Percentiles rank a stretch among this genome's conserved stretches.
Evolutionary conservation across 1,139 yeast species (phyloP).

Genomic region (Hansenula anomala): DNA sequence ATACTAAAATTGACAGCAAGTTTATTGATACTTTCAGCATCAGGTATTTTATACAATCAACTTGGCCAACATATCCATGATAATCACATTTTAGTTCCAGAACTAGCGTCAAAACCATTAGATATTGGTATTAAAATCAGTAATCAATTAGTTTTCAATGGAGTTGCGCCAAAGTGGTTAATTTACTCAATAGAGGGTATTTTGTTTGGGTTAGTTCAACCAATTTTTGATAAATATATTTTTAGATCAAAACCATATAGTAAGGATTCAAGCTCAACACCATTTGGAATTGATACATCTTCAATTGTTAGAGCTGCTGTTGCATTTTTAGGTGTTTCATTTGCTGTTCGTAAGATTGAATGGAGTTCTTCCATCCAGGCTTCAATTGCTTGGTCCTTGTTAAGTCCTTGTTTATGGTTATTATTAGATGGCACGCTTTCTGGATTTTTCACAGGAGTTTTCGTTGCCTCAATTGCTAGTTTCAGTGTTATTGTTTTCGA

Average conservation of each 20-base stretch:
- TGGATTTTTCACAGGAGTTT: constrained; percentile 5
- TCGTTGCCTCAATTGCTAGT: constrained; percentile 9
- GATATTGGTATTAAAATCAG: constrained; percentile 24
- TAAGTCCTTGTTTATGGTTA: constrained; percentile 79
- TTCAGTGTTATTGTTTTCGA: constrained; percentile 9
- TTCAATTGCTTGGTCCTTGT: constrained; percentile 65
- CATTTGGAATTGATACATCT: constrained; percentile 26
- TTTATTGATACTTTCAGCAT: constrained; percentile 33
- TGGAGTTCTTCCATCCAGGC: constrained; percentile 80
- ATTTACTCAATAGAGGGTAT: constrained; percentile 53
- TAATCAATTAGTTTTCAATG: constrained; percentile 19
- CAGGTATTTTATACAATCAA: constrained; percentile 48
- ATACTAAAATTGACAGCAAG: constrained; percentile 14
- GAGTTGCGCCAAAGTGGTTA: constrained; percentile 25
- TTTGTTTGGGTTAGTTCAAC: constrained; percentile 57
- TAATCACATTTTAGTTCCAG: constrained; percentile 37
- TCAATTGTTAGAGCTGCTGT: constrained; percentile 57
- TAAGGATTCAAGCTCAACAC: neutral
- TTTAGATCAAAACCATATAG: constrained; percentile 16
- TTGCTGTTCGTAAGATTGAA: constrained; percentile 74
- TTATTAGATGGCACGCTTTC: constrained; percentile 68
- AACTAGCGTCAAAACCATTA: constrained; percentile 29
- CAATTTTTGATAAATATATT: constrained; percentile 41
- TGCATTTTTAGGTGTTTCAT: constrained; percentile 78
- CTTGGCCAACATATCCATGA: constrained; percentile 46